Conservation (phyloP, 441 rosid species). For the Pelargonium cotyledonis region DNA sequence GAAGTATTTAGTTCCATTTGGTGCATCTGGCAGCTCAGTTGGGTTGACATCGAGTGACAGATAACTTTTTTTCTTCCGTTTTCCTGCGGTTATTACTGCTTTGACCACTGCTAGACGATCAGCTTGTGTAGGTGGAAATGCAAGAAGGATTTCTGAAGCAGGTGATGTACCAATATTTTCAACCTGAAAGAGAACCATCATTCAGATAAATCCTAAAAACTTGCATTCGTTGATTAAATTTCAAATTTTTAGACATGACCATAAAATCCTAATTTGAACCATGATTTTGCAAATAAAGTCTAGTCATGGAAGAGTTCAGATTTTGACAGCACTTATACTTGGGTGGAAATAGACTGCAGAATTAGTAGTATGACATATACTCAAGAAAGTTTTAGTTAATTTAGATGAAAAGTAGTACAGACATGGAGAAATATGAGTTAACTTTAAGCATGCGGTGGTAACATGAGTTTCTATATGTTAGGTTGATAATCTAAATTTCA, state of each 20-base stretch:
- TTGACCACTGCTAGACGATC: conserved; percentile 65
- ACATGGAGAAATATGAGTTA: neutral
- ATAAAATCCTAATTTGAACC: conserved; percentile 12
- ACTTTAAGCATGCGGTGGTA: neutral
- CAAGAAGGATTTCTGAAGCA: conserved; percentile 69
- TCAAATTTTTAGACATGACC: neutral
- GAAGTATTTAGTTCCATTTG: conserved; percentile 64
- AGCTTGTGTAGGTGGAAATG: conserved; percentile 67
- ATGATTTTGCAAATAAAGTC: neutral
- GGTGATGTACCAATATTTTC: conserved; percentile 59
- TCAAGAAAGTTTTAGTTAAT: neutral
- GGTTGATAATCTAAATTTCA: neutral
- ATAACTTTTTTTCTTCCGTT: conserved; percentile 64
- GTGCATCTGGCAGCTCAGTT: conserved; percentile 61
- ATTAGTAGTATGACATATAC: neutral
- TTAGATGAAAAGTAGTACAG: neutral
- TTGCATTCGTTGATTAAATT: neutral
- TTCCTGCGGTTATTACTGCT: conserved; percentile 65
- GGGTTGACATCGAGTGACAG: conserved; percentile 57
- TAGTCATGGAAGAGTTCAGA: neutral
- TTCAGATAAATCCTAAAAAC: conserved; percentile 1
- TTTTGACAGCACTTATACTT: neutral
- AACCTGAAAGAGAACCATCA: conserved; percentile 44
- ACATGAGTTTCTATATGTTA: neutral
- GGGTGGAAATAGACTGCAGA: neutral